Base-by-base conservation (phyloP, 2,329 filamentous ascomycete species). In the Graphiopsis chlorocephala region DNA sequence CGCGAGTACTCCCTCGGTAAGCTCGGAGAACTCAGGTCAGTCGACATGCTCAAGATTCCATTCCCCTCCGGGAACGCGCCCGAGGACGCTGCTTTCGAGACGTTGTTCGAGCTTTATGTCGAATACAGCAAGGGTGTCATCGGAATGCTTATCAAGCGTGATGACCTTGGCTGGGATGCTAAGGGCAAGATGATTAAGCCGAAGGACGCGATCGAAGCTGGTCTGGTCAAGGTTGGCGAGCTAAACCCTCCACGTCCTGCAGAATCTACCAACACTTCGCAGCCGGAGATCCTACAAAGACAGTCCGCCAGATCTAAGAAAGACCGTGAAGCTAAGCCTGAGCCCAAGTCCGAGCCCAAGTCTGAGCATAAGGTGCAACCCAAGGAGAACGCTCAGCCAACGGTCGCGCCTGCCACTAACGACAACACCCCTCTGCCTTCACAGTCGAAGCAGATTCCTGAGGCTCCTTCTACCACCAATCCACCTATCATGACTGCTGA, bases 121-220 rank as follows among this genome's bases (percentile, higher is more conserved):
- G 96, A 97, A 90, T 94, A 99, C 78, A 97, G 95, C 12, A 96
- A 93, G 80, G 95, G 95, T 67, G 93, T 98, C n/a, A 93, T 93
- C 20, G 94, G 91, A 72, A 77, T 98, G 61, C 88, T 88, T 68
- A 88, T 99, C 76, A 94, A 90, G 76, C 92, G 94, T 75, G 87
- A 89, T 60, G 94, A 98, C 78, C 83, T 99, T 57, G 95, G 96
- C 31, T 98, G 93, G 93, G 90, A 89, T 71, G 86, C 88, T 71
- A 92, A 97, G 67, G 94, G 93, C 78, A 96, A 96, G 81, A 91
- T 96, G 61, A 82, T 97, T 45, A 82, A 89, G 62, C 85, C 90
- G 0, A 86, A 95, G 45, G 88, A 96, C 76, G 93, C 92, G 2
- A 83, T 92, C 52, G 83, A 89, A 61, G 84, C 87, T 63, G 92